Percentiles rank a stretch among this genome's conserved stretches.
These are phyloP conservation scores for Salix suchowensis DNA, from an alignment of 345 rosid genomes.

Conservation along the genomic window DNA sequence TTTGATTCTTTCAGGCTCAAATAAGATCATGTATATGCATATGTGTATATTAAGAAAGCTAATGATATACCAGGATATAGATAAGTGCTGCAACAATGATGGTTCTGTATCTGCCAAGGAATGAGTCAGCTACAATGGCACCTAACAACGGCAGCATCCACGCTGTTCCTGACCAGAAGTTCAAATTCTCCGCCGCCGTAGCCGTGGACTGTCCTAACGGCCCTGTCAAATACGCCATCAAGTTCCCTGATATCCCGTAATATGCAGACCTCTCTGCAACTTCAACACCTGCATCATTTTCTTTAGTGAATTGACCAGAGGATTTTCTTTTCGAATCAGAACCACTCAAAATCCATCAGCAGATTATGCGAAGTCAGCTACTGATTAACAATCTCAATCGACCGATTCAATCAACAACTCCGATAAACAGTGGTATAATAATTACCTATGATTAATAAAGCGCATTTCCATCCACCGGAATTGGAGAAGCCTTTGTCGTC, in stretches of 20 bases:
- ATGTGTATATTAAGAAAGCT: background rate
- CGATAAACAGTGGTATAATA: too few relatives aligned
- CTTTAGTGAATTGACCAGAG: too few relatives aligned
- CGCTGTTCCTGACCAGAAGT: conserved; percentile 11
- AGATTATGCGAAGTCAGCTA: background rate
- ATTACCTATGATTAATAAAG: conserved; percentile 3
- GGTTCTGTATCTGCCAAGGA: conserved; percentile 16
- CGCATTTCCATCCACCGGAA: conserved; percentile 14
- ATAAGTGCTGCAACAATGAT: conserved; percentile 3
- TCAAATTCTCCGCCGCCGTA: conserved; percentile 6
- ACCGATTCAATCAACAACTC: too few relatives aligned
- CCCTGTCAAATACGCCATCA: conserved; percentile 6
- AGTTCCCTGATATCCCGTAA: conserved; percentile 1
- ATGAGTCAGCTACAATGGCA: conserved; percentile 13
- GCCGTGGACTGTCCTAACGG: conserved; percentile 10
- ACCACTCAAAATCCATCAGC: background rate
- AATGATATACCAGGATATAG: background rate
- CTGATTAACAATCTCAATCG: background rate
- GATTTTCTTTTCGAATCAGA: too few relatives aligned
- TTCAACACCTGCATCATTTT: background rate
- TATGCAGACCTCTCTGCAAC: conserved; percentile 9
- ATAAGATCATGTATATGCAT: background rate
- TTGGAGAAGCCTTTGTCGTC: conserved; percentile 6
- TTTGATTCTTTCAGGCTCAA: too few relatives aligned
- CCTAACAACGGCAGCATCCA: conserved; percentile 2